Evolutionary conservation across 345 rosid genomes (phyloP).

Genomic region (Nephelium lappaceum): DNA sequence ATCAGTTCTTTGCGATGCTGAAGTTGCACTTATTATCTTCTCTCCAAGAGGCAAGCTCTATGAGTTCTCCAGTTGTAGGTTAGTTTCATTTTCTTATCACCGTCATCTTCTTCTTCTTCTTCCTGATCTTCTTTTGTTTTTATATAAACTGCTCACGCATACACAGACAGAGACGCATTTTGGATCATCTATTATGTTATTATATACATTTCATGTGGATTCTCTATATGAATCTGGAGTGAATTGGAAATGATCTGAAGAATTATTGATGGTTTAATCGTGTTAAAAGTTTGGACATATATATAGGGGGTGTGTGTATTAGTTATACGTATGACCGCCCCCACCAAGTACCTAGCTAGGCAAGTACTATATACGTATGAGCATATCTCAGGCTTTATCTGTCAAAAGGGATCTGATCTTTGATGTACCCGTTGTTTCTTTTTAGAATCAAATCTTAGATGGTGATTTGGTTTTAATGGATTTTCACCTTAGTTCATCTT

Average conservation of each 20-base stretch:
- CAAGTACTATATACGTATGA: constrained; percentile 15
- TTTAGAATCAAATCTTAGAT: constrained; percentile 19
- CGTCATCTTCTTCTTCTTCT: background rate
- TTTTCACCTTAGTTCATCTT: constrained; percentile 9
- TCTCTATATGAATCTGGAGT: background rate
- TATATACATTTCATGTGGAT: background rate
- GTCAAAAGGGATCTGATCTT: constrained; percentile 19
- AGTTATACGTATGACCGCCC: background rate
- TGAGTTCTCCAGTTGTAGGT: constrained; percentile 79
- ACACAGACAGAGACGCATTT: too few species aligned
- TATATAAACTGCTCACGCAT: background rate
- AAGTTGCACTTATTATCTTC: constrained; percentile 82
- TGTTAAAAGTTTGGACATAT: background rate
- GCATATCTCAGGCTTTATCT: constrained; percentile 22
- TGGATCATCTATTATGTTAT: background rate
- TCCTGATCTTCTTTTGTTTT: background rate
- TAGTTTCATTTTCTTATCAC: constrained; percentile 37
- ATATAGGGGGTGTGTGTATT: background rate
- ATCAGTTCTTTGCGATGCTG: constrained; percentile 87
- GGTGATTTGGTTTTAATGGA: constrained; percentile 19
- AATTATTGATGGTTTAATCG: background rate
- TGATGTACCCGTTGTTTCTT: background rate
- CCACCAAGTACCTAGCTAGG: constrained; percentile 4
- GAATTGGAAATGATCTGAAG: constrained; percentile 3
- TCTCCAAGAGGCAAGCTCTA: constrained; percentile 82